A percentile compares a stretch with the other conserved stretches of the same genome.
Evolutionary conservation across 73 alveolate species (phyloP).

Genomic region (Stentor roeselii): DNA sequence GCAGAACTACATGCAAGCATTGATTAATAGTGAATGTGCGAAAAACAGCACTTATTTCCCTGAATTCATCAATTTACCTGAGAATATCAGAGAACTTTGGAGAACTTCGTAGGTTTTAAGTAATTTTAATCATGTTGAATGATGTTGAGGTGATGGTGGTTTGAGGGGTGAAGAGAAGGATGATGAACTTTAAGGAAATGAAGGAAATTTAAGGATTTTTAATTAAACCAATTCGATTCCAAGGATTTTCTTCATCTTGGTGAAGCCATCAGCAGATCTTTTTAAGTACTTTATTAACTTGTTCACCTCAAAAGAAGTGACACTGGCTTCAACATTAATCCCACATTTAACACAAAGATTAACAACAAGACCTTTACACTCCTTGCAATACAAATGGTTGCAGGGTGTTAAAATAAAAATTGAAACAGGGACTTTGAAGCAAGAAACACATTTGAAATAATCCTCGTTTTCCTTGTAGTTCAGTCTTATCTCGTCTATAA

Average conservation of each 20-base stretch:
- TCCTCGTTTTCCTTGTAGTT: neutral
- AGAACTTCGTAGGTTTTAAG: neutral
- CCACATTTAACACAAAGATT: neutral
- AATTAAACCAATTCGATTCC: too few relatives aligned
- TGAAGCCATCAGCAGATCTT: too few relatives aligned
- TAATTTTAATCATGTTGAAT: too few relatives aligned
- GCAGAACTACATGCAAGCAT: slow-evolving; percentile 5
- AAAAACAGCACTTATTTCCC: slow-evolving; percentile 16
- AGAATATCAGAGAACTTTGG: neutral
- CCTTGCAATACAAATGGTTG: neutral
- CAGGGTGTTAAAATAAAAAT: neutral
- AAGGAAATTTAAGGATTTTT: too few relatives aligned
- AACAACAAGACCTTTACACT: neutral
- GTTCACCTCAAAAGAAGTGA: too few relatives aligned
- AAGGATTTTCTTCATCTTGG: too few relatives aligned
- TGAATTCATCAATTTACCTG: slow-evolving; percentile 9
- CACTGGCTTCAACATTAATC: too few relatives aligned
- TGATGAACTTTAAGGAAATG: too few relatives aligned
- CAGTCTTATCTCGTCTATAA: neutral
- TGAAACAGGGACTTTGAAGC: neutral
- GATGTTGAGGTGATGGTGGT: too few relatives aligned
- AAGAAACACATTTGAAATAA: neutral
- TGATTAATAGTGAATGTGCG: slow-evolving; percentile 20
- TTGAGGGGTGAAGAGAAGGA: too few relatives aligned
- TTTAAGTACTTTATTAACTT: too few relatives aligned